These are phyloP conservation scores for Solanum pinnatisectum DNA, from an alignment of 257 asterid genomes.

Conservation along the genomic window DNA sequence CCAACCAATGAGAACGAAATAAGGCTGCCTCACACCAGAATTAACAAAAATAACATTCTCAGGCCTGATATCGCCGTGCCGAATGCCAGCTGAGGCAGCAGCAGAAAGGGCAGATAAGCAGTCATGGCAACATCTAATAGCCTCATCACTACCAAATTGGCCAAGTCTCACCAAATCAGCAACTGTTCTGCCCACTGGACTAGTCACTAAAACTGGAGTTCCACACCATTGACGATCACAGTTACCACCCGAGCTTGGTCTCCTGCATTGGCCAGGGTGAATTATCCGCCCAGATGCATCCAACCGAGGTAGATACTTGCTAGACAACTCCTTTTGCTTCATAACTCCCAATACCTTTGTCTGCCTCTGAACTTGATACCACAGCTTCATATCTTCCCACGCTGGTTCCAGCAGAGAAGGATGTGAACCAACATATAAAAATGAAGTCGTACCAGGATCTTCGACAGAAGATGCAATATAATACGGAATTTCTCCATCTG, in stretches of 20 bases:
- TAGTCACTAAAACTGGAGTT: conserved; percentile 65
- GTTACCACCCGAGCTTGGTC: conserved; percentile 48
- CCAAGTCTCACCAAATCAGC: conserved; percentile 69
- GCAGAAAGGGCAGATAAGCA: conserved; percentile 77
- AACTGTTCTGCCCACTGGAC: conserved; percentile 73
- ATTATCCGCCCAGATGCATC: conserved; percentile 72
- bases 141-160: conserved; percentile 56
- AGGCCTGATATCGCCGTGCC: conserved; percentile 94
- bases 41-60: conserved; percentile 64
- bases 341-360: conserved; percentile 70
- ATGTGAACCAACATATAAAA: conserved; percentile 77
- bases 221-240: conserved; percentile 88
- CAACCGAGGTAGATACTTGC: conserved; percentile 73
- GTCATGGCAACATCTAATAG: conserved; percentile 90
- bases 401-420: conserved; percentile 95
- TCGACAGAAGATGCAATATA: conserved; percentile 59
- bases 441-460: conserved; percentile 41
- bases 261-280: conserved; percentile 72
- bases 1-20: conserved; percentile 80
- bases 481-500: conserved; percentile 59
- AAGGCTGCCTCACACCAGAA: conserved; percentile 41
- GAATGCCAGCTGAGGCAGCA: conserved; percentile 62
- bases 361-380: conserved; percentile 99
- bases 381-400: conserved; percentile 87
- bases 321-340: conserved; percentile 79